Evolutionary conservation across 2,329 filamentous ascomycete genomes (phyloP).

Genomic region (Penicillium sp.): DNA sequence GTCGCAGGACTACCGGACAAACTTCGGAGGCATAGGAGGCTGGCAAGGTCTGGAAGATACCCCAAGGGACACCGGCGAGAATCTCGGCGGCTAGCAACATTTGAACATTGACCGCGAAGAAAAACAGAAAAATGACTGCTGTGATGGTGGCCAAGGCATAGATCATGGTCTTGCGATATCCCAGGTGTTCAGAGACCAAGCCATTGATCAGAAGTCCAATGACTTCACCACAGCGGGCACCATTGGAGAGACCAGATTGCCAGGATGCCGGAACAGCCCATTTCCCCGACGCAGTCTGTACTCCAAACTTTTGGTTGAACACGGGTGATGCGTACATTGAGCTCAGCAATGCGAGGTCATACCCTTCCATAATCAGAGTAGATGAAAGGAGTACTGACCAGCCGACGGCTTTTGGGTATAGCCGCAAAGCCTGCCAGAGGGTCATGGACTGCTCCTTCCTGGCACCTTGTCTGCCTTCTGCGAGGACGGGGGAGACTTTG

Average conservation of each 20-base stretch:
- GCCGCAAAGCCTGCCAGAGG: slow-evolving; percentile 28
- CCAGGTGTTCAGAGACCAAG: slow-evolving; percentile 29
- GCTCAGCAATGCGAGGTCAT: slow-evolving; percentile 37
- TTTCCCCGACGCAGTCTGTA: slow-evolving; percentile 15
- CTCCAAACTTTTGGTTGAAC: slow-evolving; percentile 33
- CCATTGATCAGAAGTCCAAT: slow-evolving; percentile 30
- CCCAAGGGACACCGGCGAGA: slow-evolving; percentile 49
- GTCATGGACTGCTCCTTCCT: slow-evolving; percentile 37
- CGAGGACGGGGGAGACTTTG: slow-evolving; percentile 7
- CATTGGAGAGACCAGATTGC: slow-evolving; percentile 32
- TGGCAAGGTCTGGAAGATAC: slow-evolving; percentile 45
- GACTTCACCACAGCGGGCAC: slow-evolving; percentile 22
- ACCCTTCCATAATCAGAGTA: slow-evolving; percentile 43
- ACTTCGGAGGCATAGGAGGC: slow-evolving; percentile 44
- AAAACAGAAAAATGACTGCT: slow-evolving; percentile 47
- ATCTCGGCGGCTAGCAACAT: slow-evolving; percentile 47
- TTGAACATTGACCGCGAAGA: slow-evolving; percentile 45
- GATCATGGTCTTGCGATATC: slow-evolving; percentile 30
- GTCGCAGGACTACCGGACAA: slow-evolving; percentile 38
- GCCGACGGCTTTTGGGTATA: slow-evolving; percentile 35
- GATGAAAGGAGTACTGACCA: slow-evolving; percentile 40
- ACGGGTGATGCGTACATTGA: slow-evolving; percentile 33
- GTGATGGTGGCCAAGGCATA: slow-evolving; percentile 40
- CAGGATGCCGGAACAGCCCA: slow-evolving; percentile 30
- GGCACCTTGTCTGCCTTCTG: slow-evolving; percentile 28